Base-by-base conservation (phyloP, 352 stramenopile species). In the Pythium apleroticum region DNA sequence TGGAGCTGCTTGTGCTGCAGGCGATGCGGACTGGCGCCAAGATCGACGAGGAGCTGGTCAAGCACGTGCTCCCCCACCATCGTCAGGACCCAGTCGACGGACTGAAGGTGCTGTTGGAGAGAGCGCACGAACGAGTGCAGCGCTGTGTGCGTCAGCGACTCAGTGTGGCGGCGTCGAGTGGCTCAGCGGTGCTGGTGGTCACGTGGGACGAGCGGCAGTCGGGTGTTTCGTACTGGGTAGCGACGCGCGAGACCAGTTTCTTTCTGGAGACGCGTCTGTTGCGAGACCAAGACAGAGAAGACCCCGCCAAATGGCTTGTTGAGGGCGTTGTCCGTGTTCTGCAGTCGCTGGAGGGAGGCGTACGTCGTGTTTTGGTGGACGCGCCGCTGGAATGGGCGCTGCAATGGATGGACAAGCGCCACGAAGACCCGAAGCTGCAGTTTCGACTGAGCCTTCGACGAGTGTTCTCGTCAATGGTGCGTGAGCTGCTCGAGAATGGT, bases 1-100 rank as follows among this genome's bases (percentile, higher is more conserved):
- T 27, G 10, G 63, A 69, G 55, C 15, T 64, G 39, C 33, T 69
- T 19, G 31, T 69, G 55, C 48, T 69, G 25, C 55, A 69, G 28
- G 63, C 63, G 2, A 22, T 60, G 19, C 54, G 55, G 0, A 31
- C 15, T 0, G 54, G 35, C 9, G 20, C 2, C 12, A 15, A 30
- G 1, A 50, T 60, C 5, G 63, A 69, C 24, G 5, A 20, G n/a
- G 55, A 60, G n/a, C 20, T 64, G 39, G 7, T 64, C 28, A 19
- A 28, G 15, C 30, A 64, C 22, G 25, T 56, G 20, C 37, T 69
- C 6, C 8, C 45, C 5, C 62, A 49, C 11, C 50, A 61, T 7
- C 43, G 12, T 30, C 12, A 27, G 1, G 58, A 53, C 43, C 31
- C 33, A 24, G 17, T 3, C n/a, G 33, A 6, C 27, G 37, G 37